phyloP scores from a whole-genome alignment of 2,329 filamentous ascomycete species.

The Neurospora sp. region DNA sequence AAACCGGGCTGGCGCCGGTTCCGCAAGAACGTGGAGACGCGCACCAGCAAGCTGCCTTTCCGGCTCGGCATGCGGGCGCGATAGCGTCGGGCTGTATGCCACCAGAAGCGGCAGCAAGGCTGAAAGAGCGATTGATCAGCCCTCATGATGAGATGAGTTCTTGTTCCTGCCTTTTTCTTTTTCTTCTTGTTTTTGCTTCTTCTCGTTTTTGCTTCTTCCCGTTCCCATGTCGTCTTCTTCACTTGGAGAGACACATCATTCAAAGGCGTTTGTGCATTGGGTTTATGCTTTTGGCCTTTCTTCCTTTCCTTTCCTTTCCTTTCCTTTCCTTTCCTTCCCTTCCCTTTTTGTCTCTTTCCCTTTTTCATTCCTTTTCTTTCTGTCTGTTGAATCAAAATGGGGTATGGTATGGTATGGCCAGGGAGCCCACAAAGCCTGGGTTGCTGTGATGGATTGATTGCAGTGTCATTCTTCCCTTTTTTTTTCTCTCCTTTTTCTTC shows the following conservation, averaged over 20 bases:
- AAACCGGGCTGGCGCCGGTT: conserved; percentile 33
- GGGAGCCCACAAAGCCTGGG: not conserved
- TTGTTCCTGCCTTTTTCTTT: not conserved
- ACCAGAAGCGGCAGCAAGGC: not conserved
- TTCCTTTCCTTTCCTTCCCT: not conserved
- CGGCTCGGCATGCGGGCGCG: conserved; percentile 8
- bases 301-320: not conserved
- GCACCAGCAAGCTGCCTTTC: conserved; percentile 6
- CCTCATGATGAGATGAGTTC: not conserved
- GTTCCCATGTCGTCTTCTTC: not conserved
- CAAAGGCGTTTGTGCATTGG: not conserved
- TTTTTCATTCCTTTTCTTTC: not conserved
- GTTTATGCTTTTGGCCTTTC: not conserved
- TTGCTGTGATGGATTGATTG: not conserved
- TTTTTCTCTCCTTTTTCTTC: not conserved
- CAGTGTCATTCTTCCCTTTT: not conserved
- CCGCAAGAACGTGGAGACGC: conserved; percentile 11
- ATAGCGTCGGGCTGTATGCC: not conserved
- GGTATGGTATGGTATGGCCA: not conserved
- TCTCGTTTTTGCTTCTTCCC: not conserved
- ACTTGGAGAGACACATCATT: not conserved
- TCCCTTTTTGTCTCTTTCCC: conserved; percentile 4
- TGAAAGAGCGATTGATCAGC: not conserved
- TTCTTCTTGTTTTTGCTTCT: not conserved
- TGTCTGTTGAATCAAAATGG: not conserved